Evolutionary conservation across 768 basidiomycete genomes (phyloP), one percentile per base, ranked within the genome.

Genomic region (Phanerochaete sordida): DNA sequence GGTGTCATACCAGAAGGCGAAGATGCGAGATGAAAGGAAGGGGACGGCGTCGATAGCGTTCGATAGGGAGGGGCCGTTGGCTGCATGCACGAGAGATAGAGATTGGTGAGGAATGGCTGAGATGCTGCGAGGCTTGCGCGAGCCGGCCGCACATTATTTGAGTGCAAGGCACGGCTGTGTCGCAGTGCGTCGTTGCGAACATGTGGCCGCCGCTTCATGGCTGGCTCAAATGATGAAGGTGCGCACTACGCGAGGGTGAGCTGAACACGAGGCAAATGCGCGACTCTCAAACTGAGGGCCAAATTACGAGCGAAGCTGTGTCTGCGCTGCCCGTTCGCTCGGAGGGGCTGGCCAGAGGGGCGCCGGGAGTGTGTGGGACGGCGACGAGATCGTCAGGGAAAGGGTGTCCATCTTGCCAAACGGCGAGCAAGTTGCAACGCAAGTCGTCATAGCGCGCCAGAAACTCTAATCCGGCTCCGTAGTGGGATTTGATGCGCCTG

Each of bases 1-100:
- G 59, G 62, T 63, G 59, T 52, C 62, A 63, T 63, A 44, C 45
- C 57, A 51, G 54, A 44, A 49, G 47, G 43, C 48, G 54, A n/a
- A 23, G 44, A 33, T 16, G 56, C 27, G 56, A 49, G 56, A 57
- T 57, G 56, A 57, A 47, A 21, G 19, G 37, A 37, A 56, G 24
- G 8, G 12, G 56, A 33, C 35, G 48, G 39, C 8, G 51, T 50
- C 28, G 60, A 62, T 49, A 62, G 44, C 35, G 23, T 53, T 37
- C 49, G 60, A 56, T 56, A 61, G 44, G 31, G n/a, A 24, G 31
- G 12, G 9, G 27, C 31, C 15, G 6, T 27, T 43, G 3, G 43
- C 21, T 30, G 59, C 51, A 43, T 60, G 52, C 31, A 47, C 23
- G 43, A 43, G 45, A 55, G 53, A 50, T 46, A 43, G 39, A 53